Evolutionary conservation across 164 flowering plant species (phyloP).

Genomic region (Nymphaea thermarum): DNA sequence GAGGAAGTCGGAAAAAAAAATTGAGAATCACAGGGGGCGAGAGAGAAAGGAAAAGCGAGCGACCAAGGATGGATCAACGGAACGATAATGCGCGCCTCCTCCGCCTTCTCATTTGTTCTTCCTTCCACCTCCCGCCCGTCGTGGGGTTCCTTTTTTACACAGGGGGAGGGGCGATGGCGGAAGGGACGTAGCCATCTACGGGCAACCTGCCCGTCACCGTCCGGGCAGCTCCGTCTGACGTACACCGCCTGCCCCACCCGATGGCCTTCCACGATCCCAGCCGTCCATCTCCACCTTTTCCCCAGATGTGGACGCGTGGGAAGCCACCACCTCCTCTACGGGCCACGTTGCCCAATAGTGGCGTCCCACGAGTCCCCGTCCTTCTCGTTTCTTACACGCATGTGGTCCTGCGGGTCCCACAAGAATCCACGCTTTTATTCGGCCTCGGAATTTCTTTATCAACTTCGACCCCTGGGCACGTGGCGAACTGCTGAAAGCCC

Average conservation of each 20-base stretch:
- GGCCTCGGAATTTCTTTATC: background rate
- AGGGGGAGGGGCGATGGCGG: background rate
- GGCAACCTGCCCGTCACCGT: slow-evolving; percentile 35
- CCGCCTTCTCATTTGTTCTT: background rate
- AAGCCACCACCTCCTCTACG: background rate
- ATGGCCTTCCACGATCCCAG: slow-evolving; percentile 1
- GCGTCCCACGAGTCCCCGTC: background rate
- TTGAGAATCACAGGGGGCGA: no score
- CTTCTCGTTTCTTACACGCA: slow-evolving; percentile 5
- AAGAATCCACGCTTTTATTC: background rate
- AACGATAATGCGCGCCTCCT: background rate
- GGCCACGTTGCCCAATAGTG: background rate
- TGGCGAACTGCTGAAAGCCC: background rate
- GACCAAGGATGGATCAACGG: background rate
- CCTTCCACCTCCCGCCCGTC: background rate
- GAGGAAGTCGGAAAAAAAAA: background rate
- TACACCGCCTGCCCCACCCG: slow-evolving; percentile 3
- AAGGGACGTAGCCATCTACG: slow-evolving; percentile 3
- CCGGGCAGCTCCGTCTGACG: slow-evolving; percentile 23
- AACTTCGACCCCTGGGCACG: background rate
- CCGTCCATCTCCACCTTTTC: slow-evolving; percentile 1
- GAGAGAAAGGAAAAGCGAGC: background rate
- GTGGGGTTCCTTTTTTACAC: background rate
- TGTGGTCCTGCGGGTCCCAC: slow-evolving; percentile 1
- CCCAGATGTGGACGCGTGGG: background rate